Evolutionary conservation across 2,329 filamentous ascomycete species (phyloP).

Genomic region (Monilinia laxa): DNA sequence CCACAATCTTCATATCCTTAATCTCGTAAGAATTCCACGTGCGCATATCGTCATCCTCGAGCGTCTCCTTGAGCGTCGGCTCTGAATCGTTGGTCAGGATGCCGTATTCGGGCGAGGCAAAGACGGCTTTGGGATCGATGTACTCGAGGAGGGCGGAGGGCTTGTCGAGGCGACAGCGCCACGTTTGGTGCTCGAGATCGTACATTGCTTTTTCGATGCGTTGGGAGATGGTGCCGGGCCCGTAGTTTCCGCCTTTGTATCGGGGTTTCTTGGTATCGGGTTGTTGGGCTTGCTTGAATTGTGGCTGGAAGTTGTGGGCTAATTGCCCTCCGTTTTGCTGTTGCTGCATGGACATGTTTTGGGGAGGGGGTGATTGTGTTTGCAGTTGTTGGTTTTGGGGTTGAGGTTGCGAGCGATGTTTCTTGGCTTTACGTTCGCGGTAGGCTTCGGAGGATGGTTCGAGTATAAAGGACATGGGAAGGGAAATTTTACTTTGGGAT

Average conservation of each 20-base stretch:
- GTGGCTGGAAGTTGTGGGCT: conserved; percentile 14
- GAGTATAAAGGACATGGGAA: conserved; percentile 18
- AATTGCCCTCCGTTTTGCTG: conserved; percentile 6
- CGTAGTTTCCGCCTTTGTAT: conserved; percentile 23
- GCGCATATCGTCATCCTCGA: conserved; percentile 22
- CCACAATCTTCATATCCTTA: conserved; percentile 22
- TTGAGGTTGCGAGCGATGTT: conserved; percentile 12
- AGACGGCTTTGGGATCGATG: conserved; percentile 23
- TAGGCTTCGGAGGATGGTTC: conserved; percentile 22
- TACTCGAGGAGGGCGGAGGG: conserved; percentile 19
- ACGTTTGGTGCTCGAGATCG: conserved; percentile 22
- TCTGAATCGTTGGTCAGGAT: conserved; percentile 21
- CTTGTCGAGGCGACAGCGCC: conserved; percentile 23
- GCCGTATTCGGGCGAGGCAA: conserved; percentile 21
- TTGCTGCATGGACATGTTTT: conserved; percentile 17
- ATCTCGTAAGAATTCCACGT: conserved; percentile 20
- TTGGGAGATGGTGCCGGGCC: conserved; percentile 19
- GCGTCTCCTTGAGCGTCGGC: conserved; percentile 18
- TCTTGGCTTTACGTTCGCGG: conserved; percentile 22
- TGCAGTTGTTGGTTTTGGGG: conserved; percentile 6
- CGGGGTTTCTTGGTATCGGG: conserved; percentile 16
- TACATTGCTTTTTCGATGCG: conserved; percentile 20
- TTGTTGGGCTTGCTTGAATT: conserved; percentile 18
- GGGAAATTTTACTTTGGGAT: background rate
- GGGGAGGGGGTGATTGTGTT: background rate